Evolutionary conservation across 208 protist genomes (phyloP), one percentile per base, ranked within the genome.

Genomic region (Porcisia hertigi): DNA sequence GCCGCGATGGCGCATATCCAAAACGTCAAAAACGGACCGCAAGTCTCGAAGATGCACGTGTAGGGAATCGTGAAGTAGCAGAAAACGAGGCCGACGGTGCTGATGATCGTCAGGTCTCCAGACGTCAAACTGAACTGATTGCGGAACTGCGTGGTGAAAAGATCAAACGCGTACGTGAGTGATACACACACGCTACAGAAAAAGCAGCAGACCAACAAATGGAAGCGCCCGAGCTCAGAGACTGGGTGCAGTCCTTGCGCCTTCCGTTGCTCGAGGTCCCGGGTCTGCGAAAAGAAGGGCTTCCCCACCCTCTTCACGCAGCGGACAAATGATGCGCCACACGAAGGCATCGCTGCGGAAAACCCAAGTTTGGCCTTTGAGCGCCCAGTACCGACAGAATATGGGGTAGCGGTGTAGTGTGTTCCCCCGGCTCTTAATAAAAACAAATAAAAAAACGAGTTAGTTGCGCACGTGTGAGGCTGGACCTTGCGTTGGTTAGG

Each of bases 61-160:
- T 88, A 92, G 14, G 88, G 88, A 39, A 92, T 80, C 52, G 86
- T 87, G 47, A 89, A 87, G 74, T 90, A 92, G 72, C 83, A 88
- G 73, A 90, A 92, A n/a, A 92, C 88, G 16, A 92, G 76, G 3
- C 88, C 88, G n/a, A 92, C 81, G 20, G 88, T 92, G 76, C 86
- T 90, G 71, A 92, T 82, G 58, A 83, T 90, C 36, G 88, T 88
- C n/a, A 92, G 71, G 65, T 94, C 90, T 23, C 90, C 79, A 6
- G 72, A 83, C 60, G 78, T 74, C 9, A 92, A 73, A 43, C 76
- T 39, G 65, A 87, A 92, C 60, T 85, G 58, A 1, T 16, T 60
- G 23, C 75, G 62, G 76, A 92, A 89, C 12, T 86, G 47, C 18
- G 73, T 87, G 11, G 86, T 83, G 73, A 93, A 93, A 54, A 93